Conservation (phyloP, 225 moss, liverwort and hornwort species). For the Neckera pumila region DNA sequence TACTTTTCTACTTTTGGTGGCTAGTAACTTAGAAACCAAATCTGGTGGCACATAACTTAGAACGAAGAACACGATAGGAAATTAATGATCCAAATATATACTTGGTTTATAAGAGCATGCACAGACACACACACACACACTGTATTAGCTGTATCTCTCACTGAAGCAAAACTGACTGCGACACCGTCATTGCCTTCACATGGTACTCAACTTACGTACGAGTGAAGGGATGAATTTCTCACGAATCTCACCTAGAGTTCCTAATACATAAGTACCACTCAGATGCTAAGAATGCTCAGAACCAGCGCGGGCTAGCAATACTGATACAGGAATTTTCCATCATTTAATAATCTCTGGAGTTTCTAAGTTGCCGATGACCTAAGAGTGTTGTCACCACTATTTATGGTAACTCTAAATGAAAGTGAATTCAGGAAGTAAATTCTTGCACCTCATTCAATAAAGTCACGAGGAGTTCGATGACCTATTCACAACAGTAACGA, state of each 20-base stretch:
- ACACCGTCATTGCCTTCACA: neutral
- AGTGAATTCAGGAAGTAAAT: neutral
- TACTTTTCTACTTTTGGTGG: neutral
- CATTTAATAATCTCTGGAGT: neutral
- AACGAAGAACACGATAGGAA: neutral
- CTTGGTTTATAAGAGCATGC: neutral
- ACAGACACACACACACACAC: neutral
- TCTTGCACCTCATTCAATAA: neutral
- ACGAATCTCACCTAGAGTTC: neutral
- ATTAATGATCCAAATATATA: neutral
- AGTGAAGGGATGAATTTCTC: neutral
- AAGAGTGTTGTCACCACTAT: neutral
- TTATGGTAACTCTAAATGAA: neutral
- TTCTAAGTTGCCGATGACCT: neutral
- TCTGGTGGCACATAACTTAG: neutral
- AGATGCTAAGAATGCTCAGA: neutral
- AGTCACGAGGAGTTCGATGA: neutral
- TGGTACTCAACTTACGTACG: neutral
- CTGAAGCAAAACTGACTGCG: slow-evolving; percentile 16
- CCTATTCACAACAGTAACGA: neutral
- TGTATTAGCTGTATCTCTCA: neutral
- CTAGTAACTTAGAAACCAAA: neutral
- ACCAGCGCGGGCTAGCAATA: neutral
- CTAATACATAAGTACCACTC: neutral
- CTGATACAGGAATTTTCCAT: neutral